Base-by-base conservation (phyloP, 148 eudicot genomes). In the Camellia granthamiana region DNA sequence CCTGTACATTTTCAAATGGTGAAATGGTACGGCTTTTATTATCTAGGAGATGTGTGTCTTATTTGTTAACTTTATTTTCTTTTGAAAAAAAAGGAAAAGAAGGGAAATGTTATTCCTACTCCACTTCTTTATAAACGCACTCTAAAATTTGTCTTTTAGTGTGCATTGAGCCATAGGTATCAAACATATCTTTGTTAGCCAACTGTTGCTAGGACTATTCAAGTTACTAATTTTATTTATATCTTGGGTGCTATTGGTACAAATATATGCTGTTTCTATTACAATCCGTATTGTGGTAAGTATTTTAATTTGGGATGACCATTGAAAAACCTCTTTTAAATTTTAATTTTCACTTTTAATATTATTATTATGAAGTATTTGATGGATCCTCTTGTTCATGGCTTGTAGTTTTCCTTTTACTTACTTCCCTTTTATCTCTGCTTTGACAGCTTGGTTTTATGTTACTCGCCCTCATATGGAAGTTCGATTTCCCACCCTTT, bases 261-360 rank as follows among this genome's bases (percentile, higher is more conserved):
- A 88, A 89, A 87, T 87, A 42, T 89, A 89, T 77, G 91, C 91
- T 16, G 91, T 89, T 67, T 89, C 91, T 18, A 85, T 89, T 67
- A 89, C 90, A 14, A 85, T 89, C 30, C 87, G 91, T 77, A 85
- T 87, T 67, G 91, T 89, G 88, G 91, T 89, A 83, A 84, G 89
- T 69, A 23, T 84, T 54, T 5, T 18, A 58, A 43, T 44, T n/a
- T 47, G n/a, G 58, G 69, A 23, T 42, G 6, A 64, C 1, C 59
- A 75, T 14, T 52, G 60, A 49, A 66, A 52, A 78, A 42, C 16
- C 7, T 38, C 14, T 51, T 21, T 64, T 18, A 51, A 30, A 5
- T 11, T 59, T 66, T 44, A 18, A 51, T n/a, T 19, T 49, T 7
- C 16, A 51, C 42, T 44, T 21, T 21, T 66, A 0, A 14, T 4